Base-by-base conservation (phyloP, 2,329 filamentous ascomycete species). In the Aspergillus sp. region DNA sequence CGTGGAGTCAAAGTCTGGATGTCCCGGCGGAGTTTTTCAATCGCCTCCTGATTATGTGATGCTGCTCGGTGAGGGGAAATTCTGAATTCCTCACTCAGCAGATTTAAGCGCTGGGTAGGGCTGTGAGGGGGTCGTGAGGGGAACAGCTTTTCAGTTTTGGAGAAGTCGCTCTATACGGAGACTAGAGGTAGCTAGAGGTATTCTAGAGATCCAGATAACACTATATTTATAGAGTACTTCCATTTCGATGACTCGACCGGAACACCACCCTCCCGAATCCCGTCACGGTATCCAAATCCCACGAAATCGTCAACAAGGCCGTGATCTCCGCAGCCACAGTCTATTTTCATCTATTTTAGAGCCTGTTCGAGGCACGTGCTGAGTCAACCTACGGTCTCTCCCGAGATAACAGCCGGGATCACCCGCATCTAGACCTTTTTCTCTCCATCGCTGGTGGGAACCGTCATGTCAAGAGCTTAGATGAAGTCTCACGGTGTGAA, bases 121-220 rank as follows among this genome's bases (percentile, higher is more conserved):
- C 38, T 16, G 47, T 53, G 57, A 57, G 57, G 56, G 55, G 56
- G 52, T 51, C 14, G 38, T 61, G 59, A 56, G 57, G 57, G 57
- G 40, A 42, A 42, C 35, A 38, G 13, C 10, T 30, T 8, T 10
- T 11, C 26, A 30, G 26, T 10, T 10, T 30, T 30, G 26, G 26
- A 30, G 26, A 30, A 30, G 33, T 35, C n/a, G n/a, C 33, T 13
- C 33, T n/a, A n/a, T n/a, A n/a, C n/a, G n/a, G n/a, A n/a, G n/a
- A n/a, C n/a, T n/a, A n/a, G n/a, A n/a, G n/a, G n/a, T n/a, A n/a
- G n/a, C n/a, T n/a, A n/a, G n/a, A n/a, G n/a, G n/a, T n/a, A n/a
- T n/a, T n/a, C n/a, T n/a, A n/a, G n/a, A n/a, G n/a, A n/a, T n/a
- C n/a, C n/a, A n/a, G n/a, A n/a, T n/a, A n/a, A n/a, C n/a, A n/a